These are phyloP conservation scores for Sclerotinia subarctica DNA, from an alignment of 2,329 filamentous ascomycete species.

Conservation along the genomic window DNA sequence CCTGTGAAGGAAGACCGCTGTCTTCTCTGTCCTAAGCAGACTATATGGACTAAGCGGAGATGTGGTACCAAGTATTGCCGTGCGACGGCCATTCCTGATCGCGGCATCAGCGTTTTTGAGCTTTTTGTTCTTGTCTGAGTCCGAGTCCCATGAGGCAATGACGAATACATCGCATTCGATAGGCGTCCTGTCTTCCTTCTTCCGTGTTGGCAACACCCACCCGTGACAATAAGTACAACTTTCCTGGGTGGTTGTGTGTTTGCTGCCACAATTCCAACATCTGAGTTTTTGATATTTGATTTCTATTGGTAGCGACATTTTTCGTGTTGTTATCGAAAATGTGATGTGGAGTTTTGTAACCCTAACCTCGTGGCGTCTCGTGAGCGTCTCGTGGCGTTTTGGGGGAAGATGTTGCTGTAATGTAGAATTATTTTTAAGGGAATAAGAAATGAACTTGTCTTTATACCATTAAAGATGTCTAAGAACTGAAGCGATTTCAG, in stretches of 20 bases:
- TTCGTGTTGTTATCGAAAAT: too few relatives aligned
- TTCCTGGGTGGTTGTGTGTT: too few relatives aligned
- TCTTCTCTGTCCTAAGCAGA: too few relatives aligned
- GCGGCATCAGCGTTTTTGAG: accelerated
- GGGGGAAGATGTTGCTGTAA: too few relatives aligned
- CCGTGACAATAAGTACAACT: not conserved
- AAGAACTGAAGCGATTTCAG: not conserved
- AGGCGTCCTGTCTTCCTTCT: accelerated
- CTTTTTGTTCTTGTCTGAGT: not conserved
- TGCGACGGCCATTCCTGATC: not conserved
- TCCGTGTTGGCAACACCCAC: not conserved
- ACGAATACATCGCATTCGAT: not conserved
- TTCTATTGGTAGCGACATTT: too few relatives aligned
- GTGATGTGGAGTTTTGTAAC: too few relatives aligned
- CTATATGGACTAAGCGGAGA: not conserved
- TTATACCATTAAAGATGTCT: not conserved
- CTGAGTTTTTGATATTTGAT: too few relatives aligned
- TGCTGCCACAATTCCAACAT: too few relatives aligned
- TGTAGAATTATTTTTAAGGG: not conserved
- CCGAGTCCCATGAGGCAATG: not conserved
- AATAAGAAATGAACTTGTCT: not conserved
- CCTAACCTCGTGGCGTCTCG: too few relatives aligned
- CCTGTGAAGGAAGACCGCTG: not conserved
- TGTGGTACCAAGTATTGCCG: not conserved
- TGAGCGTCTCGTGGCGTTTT: too few relatives aligned